Evolutionary conservation across 2,329 filamentous ascomycete species (phyloP).

Genomic region (Eutypa lata): DNA sequence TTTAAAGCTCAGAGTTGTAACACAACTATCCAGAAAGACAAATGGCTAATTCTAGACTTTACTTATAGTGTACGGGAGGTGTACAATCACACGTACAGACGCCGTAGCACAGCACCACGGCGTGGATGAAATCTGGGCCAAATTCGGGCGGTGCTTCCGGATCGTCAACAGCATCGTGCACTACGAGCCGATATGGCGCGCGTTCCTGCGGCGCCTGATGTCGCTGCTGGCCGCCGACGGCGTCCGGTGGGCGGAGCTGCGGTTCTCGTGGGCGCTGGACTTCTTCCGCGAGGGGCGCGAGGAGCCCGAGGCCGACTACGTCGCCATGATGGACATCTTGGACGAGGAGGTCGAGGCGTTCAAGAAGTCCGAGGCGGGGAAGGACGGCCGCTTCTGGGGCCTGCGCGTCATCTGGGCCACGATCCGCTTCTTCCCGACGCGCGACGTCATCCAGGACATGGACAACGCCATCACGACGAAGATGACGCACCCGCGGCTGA

Average conservation of each 20-base stretch:
- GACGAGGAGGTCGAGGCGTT: slow-evolving; percentile 77
- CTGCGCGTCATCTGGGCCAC: slow-evolving; percentile 82
- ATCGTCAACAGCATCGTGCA: slow-evolving; percentile 73
- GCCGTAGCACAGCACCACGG: slow-evolving; percentile 79
- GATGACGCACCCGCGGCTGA: slow-evolving; percentile 70
- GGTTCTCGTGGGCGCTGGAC: slow-evolving; percentile 67
- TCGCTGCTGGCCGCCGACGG: slow-evolving; percentile 73
- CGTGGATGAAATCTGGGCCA: slow-evolving; percentile 78
- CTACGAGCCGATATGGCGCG: slow-evolving; percentile 86
- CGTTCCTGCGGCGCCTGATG: slow-evolving; percentile 71
- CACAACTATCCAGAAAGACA: too few species aligned
- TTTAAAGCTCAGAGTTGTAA: too few species aligned
- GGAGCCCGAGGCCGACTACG: slow-evolving; percentile 63
- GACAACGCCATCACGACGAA: slow-evolving; percentile 83
- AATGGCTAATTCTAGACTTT: too few species aligned
- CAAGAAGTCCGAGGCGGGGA: slow-evolving; percentile 66
- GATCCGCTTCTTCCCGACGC: slow-evolving; percentile 61
- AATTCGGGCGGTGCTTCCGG: slow-evolving; percentile 73
- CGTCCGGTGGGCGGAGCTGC: slow-evolving; percentile 79
- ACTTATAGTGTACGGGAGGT: slow-evolving; percentile 59
- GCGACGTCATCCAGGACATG: slow-evolving; percentile 74
- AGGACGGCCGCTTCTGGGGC: slow-evolving; percentile 69
- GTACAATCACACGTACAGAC: slow-evolving; percentile 69
- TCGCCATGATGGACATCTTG: slow-evolving; percentile 68
- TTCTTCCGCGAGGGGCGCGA: slow-evolving; percentile 66